Percentiles rank a stretch among this genome's conserved stretches.
These are phyloP conservation scores for Bonia amplexicaulis DNA, from an alignment of 176 grass and related monocot genomes.

Conservation along the genomic window DNA sequence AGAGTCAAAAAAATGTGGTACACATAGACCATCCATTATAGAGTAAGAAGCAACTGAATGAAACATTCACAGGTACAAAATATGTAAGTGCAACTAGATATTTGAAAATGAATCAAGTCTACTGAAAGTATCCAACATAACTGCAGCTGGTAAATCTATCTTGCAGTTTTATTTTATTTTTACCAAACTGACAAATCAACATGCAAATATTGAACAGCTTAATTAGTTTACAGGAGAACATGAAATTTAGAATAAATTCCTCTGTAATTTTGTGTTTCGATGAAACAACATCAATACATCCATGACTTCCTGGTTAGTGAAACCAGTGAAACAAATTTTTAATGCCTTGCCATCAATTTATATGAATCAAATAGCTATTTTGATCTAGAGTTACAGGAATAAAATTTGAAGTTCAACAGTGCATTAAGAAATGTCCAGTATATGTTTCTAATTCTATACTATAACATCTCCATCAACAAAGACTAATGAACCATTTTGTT, in stretches of 20 bases:
- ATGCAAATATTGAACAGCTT: neutral
- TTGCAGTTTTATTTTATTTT: neutral
- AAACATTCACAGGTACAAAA: neutral
- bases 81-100: neutral
- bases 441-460: constrained; percentile 16
- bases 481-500: constrained; percentile 9
- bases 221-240: neutral
- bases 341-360: neutral
- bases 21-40: neutral
- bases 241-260: neutral
- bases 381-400: neutral
- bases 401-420: neutral
- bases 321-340: neutral
- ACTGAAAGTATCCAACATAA: neutral
- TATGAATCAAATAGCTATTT: neutral
- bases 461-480: constrained; percentile 12
- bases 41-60: neutral
- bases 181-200: neutral
- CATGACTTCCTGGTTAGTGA: neutral
- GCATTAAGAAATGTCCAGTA: neutral
- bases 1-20: constrained; percentile 1
- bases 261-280: neutral
- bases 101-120: neutral
- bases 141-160: neutral
- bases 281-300: neutral